phyloP scores from a whole-genome alignment of 2,329 filamentous ascomycete genomes.

The Trichoderma sp. region DNA sequence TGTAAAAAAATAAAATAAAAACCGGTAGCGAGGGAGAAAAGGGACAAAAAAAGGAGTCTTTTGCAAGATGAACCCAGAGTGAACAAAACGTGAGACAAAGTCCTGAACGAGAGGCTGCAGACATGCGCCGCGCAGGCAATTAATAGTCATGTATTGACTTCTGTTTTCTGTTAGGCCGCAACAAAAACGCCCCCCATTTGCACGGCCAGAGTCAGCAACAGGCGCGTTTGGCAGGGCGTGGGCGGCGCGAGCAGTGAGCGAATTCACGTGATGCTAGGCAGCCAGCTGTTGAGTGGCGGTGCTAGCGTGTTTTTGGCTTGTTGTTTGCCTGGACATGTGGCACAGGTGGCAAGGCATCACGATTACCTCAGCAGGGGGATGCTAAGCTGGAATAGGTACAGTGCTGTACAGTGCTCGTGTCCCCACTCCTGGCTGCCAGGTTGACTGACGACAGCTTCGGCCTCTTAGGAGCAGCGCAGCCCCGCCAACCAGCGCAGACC shows the following conservation, averaged over 20 bases:
- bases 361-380: neutral
- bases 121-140: neutral
- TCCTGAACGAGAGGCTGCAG: neutral
- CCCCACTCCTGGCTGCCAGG: constrained; percentile 10
- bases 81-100: constrained; percentile 1
- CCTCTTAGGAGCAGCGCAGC: constrained; percentile 22
- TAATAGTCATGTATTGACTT: neutral
- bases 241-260: constrained; percentile 38
- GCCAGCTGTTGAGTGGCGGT: constrained; percentile 25
- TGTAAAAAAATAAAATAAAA: neutral
- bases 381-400: neutral
- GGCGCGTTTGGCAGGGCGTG: neutral
- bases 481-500: constrained; percentile 24
- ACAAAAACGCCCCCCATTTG: neutral
- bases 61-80: neutral
- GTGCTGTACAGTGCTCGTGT: neutral
- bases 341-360: constrained; percentile 7
- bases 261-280: constrained; percentile 43
- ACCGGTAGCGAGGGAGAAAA: neutral
- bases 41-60: neutral
- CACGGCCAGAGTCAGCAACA: neutral
- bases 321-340: constrained; percentile 7
- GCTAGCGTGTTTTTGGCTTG: neutral
- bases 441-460: constrained; percentile 27
- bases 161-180: constrained; percentile 6